Conservation (phyloP, 148 eudicot genomes). For the Polygonum aviculare region DNA sequence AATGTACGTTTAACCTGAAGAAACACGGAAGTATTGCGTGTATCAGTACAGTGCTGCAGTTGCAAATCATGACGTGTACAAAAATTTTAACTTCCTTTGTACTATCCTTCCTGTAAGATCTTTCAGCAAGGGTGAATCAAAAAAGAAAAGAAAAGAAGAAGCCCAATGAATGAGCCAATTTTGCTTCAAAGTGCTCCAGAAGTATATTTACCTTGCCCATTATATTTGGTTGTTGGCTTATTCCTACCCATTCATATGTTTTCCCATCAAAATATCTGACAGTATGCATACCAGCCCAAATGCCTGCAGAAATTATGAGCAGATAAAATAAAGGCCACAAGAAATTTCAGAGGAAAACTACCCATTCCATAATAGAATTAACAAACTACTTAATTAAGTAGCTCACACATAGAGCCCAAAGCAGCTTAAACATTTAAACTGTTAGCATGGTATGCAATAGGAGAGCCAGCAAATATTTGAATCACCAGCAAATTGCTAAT, state of each 20-base stretch:
- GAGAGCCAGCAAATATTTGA: neutral
- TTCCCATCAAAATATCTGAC: conserved; percentile 92
- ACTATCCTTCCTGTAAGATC: too few relatives aligned
- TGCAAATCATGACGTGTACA: neutral
- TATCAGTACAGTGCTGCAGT: neutral
- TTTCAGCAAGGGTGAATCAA: neutral
- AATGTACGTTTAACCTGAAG: conserved; percentile 77
- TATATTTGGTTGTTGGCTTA: conserved; percentile 94
- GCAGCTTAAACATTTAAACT: neutral
- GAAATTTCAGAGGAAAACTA: neutral
- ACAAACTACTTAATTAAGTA: neutral
- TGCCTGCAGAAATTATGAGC: conserved; percentile 37
- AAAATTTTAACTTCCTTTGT: too few relatives aligned
- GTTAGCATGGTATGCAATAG: neutral
- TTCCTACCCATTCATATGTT: conserved; percentile 98
- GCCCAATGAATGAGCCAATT: neutral
- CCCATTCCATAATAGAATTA: too few relatives aligned
- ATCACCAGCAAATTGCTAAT: neutral
- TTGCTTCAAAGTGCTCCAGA: neutral
- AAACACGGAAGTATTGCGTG: conserved; percentile 12
- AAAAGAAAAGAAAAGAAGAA: neutral
- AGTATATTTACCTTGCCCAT: conserved; percentile 59
- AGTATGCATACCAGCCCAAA: conserved; percentile 98
- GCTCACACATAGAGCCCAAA: neutral
- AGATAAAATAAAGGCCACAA: neutral